A percentile compares a stretch with the other conserved stretches of the same genome.
Conservation (phyloP, 306 rosid species). For the Prunus campanulata region DNA sequence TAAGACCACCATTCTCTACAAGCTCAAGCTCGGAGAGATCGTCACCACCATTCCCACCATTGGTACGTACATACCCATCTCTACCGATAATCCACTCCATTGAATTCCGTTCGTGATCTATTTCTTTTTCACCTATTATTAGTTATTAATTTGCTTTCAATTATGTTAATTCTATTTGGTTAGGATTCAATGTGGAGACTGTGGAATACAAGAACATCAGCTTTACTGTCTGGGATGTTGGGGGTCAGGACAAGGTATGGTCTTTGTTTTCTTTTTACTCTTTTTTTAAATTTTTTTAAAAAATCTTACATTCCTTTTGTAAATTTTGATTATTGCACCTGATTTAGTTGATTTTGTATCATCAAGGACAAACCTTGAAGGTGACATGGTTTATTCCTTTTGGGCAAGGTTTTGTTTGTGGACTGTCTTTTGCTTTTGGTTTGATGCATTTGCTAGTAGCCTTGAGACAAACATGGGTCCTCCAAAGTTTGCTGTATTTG, state of each 20-base stretch:
- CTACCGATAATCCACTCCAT: neutral
- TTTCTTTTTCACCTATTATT: neutral
- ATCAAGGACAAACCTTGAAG: neutral
- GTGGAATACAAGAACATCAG: slow-evolving; percentile 96
- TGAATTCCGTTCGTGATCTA: neutral
- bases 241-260: slow-evolving; percentile 87
- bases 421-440: neutral
- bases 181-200: slow-evolving; percentile 93
- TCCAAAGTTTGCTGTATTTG: neutral
- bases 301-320: neutral
- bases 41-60: slow-evolving; percentile 97
- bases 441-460: neutral
- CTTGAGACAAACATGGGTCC: neutral
- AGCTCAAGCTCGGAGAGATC: slow-evolving; percentile 90
- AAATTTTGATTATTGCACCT: neutral
- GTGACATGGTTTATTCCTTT: neutral
- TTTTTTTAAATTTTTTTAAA: fast-evolving
- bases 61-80: slow-evolving; percentile 31
- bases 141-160: neutral
- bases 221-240: slow-evolving; percentile 99
- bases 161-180: slow-evolving; percentile 1
- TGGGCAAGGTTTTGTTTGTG: neutral
- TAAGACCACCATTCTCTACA: slow-evolving; percentile 89
- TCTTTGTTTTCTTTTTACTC: neutral
- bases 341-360: neutral